A percentile compares a stretch with the other conserved stretches of the same genome.
Evolutionary conservation across 2,329 filamentous ascomycete genomes (phyloP).

Genomic region (Drechslera avenae): DNA sequence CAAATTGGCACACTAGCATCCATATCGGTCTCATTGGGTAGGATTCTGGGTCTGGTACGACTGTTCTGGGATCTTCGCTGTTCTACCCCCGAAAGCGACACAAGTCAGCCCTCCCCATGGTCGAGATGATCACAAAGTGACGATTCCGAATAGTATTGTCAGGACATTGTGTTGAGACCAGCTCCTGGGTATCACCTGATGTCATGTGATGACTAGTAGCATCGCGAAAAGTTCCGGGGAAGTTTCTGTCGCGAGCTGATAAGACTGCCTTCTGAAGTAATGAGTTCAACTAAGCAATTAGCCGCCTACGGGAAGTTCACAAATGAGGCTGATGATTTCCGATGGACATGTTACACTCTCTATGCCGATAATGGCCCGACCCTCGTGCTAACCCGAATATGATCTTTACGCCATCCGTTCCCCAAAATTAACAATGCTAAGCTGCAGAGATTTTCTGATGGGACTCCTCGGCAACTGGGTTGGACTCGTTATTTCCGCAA

Average conservation of each 20-base stretch:
- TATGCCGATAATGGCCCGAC: conserved; percentile 34
- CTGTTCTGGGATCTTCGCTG: too few relatives aligned
- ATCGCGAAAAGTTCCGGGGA: too few relatives aligned
- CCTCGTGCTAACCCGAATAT: conserved; percentile 23
- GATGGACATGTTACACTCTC: conserved; percentile 10
- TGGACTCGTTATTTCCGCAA: conserved; percentile 8
- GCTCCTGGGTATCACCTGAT: too few relatives aligned
- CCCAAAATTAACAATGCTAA: conserved; percentile 19
- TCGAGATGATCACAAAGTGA: too few relatives aligned
- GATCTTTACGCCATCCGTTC: conserved; percentile 21
- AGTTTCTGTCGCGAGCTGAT: background rate
- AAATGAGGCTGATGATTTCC: conserved; percentile 8
- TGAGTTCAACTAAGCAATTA: background rate
- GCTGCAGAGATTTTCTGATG: conserved; percentile 36
- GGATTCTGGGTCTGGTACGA: too few relatives aligned
- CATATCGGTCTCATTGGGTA: too few relatives aligned
- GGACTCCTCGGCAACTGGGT: conserved; percentile 15
- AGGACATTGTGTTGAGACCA: too few relatives aligned
- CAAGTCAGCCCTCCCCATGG: too few relatives aligned
- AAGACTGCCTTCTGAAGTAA: background rate
- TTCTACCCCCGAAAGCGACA: too few relatives aligned
- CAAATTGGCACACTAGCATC: background rate
- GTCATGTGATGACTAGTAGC: too few relatives aligned
- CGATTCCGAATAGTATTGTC: too few relatives aligned
- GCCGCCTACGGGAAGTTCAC: background rate